Base-by-base conservation (phyloP, 306 rosid genomes). In the Bauhinia variegata region DNA sequence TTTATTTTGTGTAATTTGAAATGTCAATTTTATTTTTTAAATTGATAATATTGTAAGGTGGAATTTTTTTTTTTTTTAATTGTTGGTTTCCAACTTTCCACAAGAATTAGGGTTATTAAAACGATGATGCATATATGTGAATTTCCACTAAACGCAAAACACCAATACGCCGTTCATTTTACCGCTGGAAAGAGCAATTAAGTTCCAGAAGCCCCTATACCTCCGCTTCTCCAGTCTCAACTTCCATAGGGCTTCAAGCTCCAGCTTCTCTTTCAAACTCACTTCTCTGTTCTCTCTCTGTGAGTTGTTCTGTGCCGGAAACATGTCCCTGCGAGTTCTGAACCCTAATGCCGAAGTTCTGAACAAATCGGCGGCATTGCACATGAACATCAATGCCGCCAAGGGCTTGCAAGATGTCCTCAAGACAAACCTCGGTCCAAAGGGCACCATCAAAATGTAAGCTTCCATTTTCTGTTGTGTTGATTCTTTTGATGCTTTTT, bases 291-390 rank as follows among this genome's bases (percentile, higher is more conserved):
- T 23, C 28, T 23, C 28, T 23, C 2, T 23, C 28, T 44, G 28
- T 23, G 28, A 23, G 52, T 30, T 30, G 54, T 1, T 14, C 58
- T 4, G 12, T 19, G 46, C 71, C 6, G 15, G 13, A 41, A 82
- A 55, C 59, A 92, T 93, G 99, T 86, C 99, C 37, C 60, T 90
- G 44, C 79, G 90, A 79, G 83, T 75, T 4, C 72, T 93, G 68
- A 93, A 93, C 79, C 96, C 97, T 50, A 93, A 90, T 63, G 99
- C 99, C 0, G 97, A 93, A 80, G 97, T 93, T n/a, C 88, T 93
- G 19, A 90, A 88, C 91, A 93, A 93, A 85, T 88, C 97, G 61
- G 97, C 92, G 56, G 99, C 99, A 14, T 84, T 93, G 23, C 96
- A 93, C 67, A 90, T 88, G 96, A 93, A 90, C 82, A 90, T 86